These are phyloP conservation scores for Myxozyma sirexii DNA, from an alignment of 805 yeast genomes.

Conservation along the genomic window DNA sequence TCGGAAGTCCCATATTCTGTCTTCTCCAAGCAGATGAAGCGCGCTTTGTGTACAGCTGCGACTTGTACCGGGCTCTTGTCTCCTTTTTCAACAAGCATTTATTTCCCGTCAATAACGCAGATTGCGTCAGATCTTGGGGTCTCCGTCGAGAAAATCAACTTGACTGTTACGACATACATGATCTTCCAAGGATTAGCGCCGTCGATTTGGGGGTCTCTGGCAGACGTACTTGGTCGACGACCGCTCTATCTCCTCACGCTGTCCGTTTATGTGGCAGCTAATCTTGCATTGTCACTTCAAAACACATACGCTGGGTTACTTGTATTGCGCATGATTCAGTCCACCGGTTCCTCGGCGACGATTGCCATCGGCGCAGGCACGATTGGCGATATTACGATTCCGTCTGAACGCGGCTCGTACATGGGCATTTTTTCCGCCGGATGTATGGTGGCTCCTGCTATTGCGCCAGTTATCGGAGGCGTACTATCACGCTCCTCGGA, in stretches of 20 bases:
- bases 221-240: conserved; percentile 73
- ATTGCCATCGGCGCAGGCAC: conserved; percentile 93
- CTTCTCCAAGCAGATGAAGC: conserved; percentile 12
- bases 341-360: conserved; percentile 81
- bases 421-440: conserved; percentile 81
- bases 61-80: conserved; percentile 64
- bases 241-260: conserved; percentile 63
- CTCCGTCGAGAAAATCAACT: conserved; percentile 59
- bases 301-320: conserved; percentile 65
- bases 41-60: conserved; percentile 36
- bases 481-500: conserved; percentile 65
- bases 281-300: conserved; percentile 72
- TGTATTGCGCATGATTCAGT: conserved; percentile 68
- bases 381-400: conserved; percentile 68
- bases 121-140: conserved; percentile 59
- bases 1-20: conserved; percentile 24
- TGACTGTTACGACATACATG: conserved; percentile 76
- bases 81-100: conserved; percentile 72
- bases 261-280: conserved; percentile 58
- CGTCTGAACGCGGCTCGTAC: conserved; percentile 72
- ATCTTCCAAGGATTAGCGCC: conserved; percentile 80
- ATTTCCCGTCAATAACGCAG: conserved; percentile 72
- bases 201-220: conserved; percentile 63
- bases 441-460: conserved; percentile 75
- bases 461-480: conserved; percentile 67